Percentiles rank a stretch among this genome's conserved stretches.
Conservation (phyloP, 148 eudicot genomes). For the Rhododendron molle region DNA sequence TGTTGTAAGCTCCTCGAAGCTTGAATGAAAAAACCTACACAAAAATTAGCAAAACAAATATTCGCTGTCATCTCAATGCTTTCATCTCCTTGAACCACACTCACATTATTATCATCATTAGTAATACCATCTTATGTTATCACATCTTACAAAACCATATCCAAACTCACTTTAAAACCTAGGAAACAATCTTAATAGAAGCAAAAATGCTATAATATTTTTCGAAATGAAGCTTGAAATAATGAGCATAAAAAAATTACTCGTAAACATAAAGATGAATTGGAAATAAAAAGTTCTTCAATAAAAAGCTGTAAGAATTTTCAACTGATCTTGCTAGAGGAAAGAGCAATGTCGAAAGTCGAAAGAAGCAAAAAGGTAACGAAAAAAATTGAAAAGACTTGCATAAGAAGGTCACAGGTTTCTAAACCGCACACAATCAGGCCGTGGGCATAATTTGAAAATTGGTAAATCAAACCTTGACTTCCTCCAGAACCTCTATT, state of each 20-base stretch:
- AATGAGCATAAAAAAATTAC: not conserved
- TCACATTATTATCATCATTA: not conserved
- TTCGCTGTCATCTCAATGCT: not conserved
- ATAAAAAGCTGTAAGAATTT: not conserved
- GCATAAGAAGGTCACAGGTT: not conserved
- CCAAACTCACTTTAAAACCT: not conserved
- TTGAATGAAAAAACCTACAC: constrained; percentile 92
- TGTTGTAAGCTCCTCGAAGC: constrained; percentile 92
- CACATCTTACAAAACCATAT: not conserved
- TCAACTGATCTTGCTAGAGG: not conserved
- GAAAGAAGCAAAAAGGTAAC: not conserved
- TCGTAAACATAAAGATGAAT: not conserved
- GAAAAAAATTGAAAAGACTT: not conserved
- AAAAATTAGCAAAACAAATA: not conserved
- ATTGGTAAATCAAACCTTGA: not conserved
- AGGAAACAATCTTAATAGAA: not conserved
- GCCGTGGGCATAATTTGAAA: not conserved
- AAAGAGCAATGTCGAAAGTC: not conserved
- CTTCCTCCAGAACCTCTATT: not conserved
- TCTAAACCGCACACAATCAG: not conserved
- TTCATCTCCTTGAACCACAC: not conserved
- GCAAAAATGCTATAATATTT: not conserved
- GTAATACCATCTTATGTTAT: not conserved
- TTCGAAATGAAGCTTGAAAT: not conserved
- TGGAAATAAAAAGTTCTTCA: not conserved